Evolutionary conservation across 2,329 filamentous ascomycete genomes (phyloP).

Genomic region (Pseudogymnoascus sp.): DNA sequence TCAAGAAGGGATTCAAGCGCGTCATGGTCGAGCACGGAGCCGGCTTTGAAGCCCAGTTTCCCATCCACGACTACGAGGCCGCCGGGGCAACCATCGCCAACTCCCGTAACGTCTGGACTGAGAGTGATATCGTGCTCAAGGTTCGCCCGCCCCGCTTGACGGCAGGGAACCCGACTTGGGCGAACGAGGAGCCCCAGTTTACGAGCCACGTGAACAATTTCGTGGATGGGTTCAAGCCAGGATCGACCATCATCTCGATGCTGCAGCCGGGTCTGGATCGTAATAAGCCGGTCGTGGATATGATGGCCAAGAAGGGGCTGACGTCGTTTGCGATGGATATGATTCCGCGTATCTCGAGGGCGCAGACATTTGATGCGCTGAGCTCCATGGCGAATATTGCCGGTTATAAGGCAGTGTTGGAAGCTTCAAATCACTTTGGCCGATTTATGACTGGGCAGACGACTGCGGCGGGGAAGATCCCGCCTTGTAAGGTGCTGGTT

Average conservation of each 20-base stretch:
- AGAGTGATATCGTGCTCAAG: constrained; percentile 74
- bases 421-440: constrained; percentile 83
- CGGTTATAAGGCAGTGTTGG: constrained; percentile 83
- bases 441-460: constrained; percentile 84
- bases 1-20: constrained; percentile 76
- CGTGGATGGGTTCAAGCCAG: constrained; percentile 56
- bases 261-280: constrained; percentile 61
- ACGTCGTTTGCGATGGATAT: constrained; percentile 88
- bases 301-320: constrained; percentile 59
- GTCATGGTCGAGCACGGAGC: constrained; percentile 74
- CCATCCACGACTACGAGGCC: constrained; percentile 65
- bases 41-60: constrained; percentile 68
- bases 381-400: constrained; percentile 92
- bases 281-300: constrained; percentile 67
- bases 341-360: constrained; percentile 81
- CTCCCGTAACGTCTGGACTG: constrained; percentile 58
- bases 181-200: constrained; percentile 34
- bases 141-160: constrained; percentile 61
- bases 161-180: not conserved
- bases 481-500: constrained; percentile 80
- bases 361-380: constrained; percentile 80
- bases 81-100: constrained; percentile 73
- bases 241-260: constrained; percentile 72
- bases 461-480: constrained; percentile 82
- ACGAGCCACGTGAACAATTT: constrained; percentile 39